phyloP scores from a whole-genome alignment of 768 basidiomycete species.

The Kwoniella dendrophila region DNA sequence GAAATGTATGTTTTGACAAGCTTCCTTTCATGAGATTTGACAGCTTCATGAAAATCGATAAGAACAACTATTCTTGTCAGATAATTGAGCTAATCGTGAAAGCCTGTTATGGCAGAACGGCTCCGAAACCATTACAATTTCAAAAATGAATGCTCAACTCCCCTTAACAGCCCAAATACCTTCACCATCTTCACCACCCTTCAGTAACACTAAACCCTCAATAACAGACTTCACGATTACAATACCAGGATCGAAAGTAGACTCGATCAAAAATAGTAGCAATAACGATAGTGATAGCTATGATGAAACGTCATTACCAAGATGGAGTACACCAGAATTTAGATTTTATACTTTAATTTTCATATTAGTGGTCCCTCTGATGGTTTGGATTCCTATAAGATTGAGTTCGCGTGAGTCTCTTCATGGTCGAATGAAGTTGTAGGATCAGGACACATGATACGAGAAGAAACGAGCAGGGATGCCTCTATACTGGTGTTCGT shows the following conservation, averaged over 20 bases:
- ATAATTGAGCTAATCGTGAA: no score
- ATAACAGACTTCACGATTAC: slow-evolving; percentile 34
- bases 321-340: slow-evolving; percentile 85
- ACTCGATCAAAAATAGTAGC: background rate
- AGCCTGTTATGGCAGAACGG: no score
- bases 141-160: no score
- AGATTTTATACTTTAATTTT: slow-evolving; percentile 70
- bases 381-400: slow-evolving; percentile 74
- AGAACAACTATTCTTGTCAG: no score
- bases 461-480: no score
- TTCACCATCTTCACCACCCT: slow-evolving; percentile 8
- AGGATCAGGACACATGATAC: no score
- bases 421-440: background rate
- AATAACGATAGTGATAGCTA: background rate
- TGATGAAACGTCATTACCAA: slow-evolving; percentile 55
- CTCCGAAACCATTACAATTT: no score
- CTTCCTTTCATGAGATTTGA: no score
- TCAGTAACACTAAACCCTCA: background rate
- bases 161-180: background rate
- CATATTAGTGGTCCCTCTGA: slow-evolving; percentile 66
- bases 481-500: no score
- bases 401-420: slow-evolving; percentile 72
- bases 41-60: no score
- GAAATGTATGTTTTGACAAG: no score
- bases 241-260: slow-evolving; percentile 17